Evolutionary conservation across 2,329 filamentous ascomycete species (phyloP), one percentile per base, ranked within the genome.

Genomic region (Beauveria medogensis): DNA sequence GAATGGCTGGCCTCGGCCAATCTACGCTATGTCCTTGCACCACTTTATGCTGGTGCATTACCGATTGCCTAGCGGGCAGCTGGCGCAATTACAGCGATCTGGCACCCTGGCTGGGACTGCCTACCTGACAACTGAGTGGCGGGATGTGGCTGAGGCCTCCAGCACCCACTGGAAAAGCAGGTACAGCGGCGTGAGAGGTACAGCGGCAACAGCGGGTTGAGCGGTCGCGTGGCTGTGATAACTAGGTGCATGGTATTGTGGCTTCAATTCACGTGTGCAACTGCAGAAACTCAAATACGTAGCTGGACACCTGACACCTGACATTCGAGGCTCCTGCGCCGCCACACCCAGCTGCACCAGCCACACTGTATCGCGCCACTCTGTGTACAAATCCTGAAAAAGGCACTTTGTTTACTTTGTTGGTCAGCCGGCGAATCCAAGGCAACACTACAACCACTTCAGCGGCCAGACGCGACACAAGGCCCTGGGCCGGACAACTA

Each of bases 391-490:
- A 26, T 34, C 30, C 30, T 34, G 30, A 34, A 34, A 34, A 51
- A 40, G 57, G 61, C 20, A 60, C 56, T 63, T 63, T 63, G 61
- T 63, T 63, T 63, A 63, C 61, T 63, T 59, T 60, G 57, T 57
- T 56, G 57, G 26, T 47, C 34, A 54, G 44, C 50, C 50, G 3
- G 43, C n/a, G 8, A 56, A 22, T 52, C 20, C 40, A 59, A 20
- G 40, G 55, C 30, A 62, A 48, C 61, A 54, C 53, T 51, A 44
- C 61, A 30, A 47, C 44, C n/a, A 54, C 51, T 48, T 48, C 41
- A 53, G 28, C 51, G 41, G 48, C 37, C 50, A 28, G 41, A 63
- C 56, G 61, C 56, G 61, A 60, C 61, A 48, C 10, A 56, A 22
- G 47, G 40, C 37, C 61, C 28, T 44, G 28, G 40, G 47, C 52